phyloP scores from a whole-genome alignment of 352 stramenopile species.

The Phytophthora uliginosa region DNA sequence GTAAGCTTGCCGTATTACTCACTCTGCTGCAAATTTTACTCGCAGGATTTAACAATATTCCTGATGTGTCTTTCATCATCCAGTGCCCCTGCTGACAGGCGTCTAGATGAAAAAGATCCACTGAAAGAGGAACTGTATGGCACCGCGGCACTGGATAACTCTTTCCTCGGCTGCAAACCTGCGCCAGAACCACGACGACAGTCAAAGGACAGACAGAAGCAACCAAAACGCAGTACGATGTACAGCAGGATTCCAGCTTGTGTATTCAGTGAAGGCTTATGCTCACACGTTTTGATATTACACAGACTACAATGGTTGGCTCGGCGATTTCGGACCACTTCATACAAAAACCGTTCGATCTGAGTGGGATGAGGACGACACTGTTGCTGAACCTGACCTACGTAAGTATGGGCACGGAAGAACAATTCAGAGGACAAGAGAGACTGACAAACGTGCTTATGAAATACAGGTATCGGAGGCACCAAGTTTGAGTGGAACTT shows the following conservation, averaged over 20 bases:
- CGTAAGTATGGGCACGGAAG: conserved; percentile 16
- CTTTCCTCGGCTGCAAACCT: conserved; percentile 61
- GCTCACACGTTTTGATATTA: neutral
- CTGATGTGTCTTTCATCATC: neutral
- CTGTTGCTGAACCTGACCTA: conserved; percentile 29
- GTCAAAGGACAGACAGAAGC: conserved; percentile 19
- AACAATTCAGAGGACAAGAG: neutral
- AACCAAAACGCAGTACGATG: conserved; percentile 37
- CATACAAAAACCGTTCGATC: conserved; percentile 80
- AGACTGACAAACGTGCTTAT: neutral
- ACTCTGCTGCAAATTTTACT: neutral
- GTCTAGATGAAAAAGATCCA: conserved; percentile 36
- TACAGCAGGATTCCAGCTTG: neutral
- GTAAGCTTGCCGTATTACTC: conserved; percentile 11
- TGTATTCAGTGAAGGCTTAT: neutral
- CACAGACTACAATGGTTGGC: conserved; percentile 77
- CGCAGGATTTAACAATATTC: neutral
- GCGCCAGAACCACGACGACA: conserved; percentile 20
- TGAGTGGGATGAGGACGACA: conserved; percentile 49
- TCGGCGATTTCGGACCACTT: conserved; percentile 77
- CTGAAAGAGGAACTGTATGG: conserved; percentile 80
- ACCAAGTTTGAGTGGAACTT: conserved; percentile 74
- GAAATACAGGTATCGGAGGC: conserved; percentile 16
- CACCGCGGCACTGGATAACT: conserved; percentile 46
- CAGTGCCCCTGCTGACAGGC: conserved; percentile 6